Evolutionary conservation across 176 grass and related monocot species (phyloP), one percentile per base, ranked within the genome.

Genomic region (Rhynchospora breviuscula): DNA sequence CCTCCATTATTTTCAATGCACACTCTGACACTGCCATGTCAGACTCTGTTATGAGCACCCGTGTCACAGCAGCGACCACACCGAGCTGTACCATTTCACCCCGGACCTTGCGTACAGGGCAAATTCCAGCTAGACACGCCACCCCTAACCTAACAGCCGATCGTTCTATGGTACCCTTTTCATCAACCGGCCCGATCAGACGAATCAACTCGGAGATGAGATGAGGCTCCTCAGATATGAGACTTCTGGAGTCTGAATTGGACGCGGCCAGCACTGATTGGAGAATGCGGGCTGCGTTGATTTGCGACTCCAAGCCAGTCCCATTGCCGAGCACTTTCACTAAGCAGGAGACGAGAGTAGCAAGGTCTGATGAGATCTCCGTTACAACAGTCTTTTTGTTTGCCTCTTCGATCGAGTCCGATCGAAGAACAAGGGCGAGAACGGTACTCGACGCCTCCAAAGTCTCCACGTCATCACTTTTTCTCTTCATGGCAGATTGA

Each of bases 151-250:
- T 81, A 76, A 92, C 60, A n/a, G 95, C 87, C 8, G 43, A 61
- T 45, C 7, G 79, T 31, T 94, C 89, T 5, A 79, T 69, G 6
- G 79, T 57, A 8, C 90, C 87, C 86, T 88, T 91, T 46, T 91
- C 89, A 67, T 92, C 90, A 11, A 69, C 69, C 9, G 84, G 81
- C 7, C 91, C 89, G 85, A 90, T 15, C 17, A 97, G 89, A 43
- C 87, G 85, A 1, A 99, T 74, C 70, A 99, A 85, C 69, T 97
- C 89, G 2, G 78, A n/a, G 59, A 99, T 62, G 45, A 93, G 40
- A 67, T 90, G 82, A 8, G 59, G 19, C 22, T 85, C 81, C 71
- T 87, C 89, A 4, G 87, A 87, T 40, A 86, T 81, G 4, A 84
- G 18, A 26, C 44, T 58, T 85, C 51, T 84, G 1, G 53, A 44